Conservation (phyloP, 768 basidiomycete species). For the Dictyophora rubrovolvata region DNA sequence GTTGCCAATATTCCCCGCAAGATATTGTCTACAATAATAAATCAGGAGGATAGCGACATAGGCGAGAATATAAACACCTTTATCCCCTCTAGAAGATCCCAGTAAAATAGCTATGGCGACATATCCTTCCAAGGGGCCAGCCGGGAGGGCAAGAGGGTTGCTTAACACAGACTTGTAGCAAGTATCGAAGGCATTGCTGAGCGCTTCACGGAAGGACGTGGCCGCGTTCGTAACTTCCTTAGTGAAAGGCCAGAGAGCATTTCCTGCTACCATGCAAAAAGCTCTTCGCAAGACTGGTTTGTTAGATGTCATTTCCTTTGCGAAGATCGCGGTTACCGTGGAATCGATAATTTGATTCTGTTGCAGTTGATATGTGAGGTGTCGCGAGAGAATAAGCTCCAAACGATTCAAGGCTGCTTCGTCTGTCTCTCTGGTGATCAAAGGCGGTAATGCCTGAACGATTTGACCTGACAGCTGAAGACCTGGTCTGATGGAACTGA, state of each 20-base stretch:
- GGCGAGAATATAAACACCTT: not conserved
- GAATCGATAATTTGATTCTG: constrained; percentile 30
- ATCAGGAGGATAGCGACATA: not conserved
- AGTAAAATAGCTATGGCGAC: constrained; percentile 61
- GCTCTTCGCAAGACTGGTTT: constrained; percentile 57
- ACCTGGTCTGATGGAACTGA: constrained; percentile 42
- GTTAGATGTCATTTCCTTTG: constrained; percentile 59
- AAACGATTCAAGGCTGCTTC: constrained; percentile 53
- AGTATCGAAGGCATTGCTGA: constrained; percentile 57
- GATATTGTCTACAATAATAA: not conserved
- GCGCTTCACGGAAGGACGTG: constrained; percentile 38
- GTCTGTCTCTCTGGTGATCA: constrained; percentile 67
- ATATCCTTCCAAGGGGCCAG: constrained; percentile 78
- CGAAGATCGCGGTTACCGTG: constrained; percentile 39
- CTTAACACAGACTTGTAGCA: constrained; percentile 55
- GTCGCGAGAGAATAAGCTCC: constrained; percentile 41
- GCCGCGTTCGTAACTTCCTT: constrained; percentile 32
- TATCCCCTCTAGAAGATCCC: constrained; percentile 29
- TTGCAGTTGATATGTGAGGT: constrained; percentile 47
- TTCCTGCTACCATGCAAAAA: constrained; percentile 54
- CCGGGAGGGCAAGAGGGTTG: constrained; percentile 48
- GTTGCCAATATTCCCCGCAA: constrained; percentile 14
- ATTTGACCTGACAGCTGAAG: constrained; percentile 36
- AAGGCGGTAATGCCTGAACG: constrained; percentile 30
- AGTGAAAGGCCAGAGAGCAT: constrained; percentile 41